These are phyloP conservation scores for Colletotrichum costaricense DNA, from an alignment of 2,329 filamentous ascomycete species.

Conservation along the genomic window DNA sequence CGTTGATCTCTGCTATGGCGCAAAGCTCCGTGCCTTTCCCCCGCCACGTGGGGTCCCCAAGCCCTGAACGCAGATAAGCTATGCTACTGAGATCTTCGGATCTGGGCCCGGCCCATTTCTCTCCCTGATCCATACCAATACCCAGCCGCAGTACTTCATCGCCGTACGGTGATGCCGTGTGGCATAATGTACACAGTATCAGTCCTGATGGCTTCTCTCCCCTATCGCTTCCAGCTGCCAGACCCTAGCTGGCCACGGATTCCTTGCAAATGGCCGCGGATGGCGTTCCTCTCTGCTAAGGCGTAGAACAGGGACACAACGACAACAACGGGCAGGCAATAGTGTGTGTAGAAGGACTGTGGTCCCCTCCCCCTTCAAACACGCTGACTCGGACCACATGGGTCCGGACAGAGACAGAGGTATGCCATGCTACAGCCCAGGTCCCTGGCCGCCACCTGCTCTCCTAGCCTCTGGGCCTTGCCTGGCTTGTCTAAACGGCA, in stretches of 20 bases:
- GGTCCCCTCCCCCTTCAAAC: conserved; percentile 15
- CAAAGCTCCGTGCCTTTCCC: conserved; percentile 30
- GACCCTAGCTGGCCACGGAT: not conserved
- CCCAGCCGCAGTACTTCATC: not conserved
- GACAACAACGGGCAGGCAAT: not conserved
- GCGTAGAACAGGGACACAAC: not conserved
- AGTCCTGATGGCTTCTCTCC: not conserved
- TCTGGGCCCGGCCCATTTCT: conserved; percentile 14
- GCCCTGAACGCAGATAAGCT: conserved; percentile 30
- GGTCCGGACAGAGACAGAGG: not conserved
- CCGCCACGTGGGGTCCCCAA: conserved; percentile 26
- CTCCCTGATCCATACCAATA: conserved; percentile 10
- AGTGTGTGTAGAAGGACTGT: not conserved
- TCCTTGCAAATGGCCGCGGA: conserved; percentile 7
- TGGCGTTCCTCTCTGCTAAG: conserved; percentile 1
- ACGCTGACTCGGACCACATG: conserved; percentile 26
- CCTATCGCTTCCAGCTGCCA: not conserved
- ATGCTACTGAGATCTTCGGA: conserved; percentile 29
- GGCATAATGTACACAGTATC: not conserved
- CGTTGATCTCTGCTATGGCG: conserved; percentile 28
- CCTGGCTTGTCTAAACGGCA: not conserved
- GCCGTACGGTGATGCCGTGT: not conserved
- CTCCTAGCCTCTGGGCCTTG: not conserved
- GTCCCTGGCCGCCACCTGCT: conserved; percentile 11
- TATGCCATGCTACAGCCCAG: not conserved